Evolutionary conservation across 495 filamentous ascomycete genomes (phyloP), one percentile per base, ranked within the genome.

Genomic region (Astrothelium subdiscretum): DNA sequence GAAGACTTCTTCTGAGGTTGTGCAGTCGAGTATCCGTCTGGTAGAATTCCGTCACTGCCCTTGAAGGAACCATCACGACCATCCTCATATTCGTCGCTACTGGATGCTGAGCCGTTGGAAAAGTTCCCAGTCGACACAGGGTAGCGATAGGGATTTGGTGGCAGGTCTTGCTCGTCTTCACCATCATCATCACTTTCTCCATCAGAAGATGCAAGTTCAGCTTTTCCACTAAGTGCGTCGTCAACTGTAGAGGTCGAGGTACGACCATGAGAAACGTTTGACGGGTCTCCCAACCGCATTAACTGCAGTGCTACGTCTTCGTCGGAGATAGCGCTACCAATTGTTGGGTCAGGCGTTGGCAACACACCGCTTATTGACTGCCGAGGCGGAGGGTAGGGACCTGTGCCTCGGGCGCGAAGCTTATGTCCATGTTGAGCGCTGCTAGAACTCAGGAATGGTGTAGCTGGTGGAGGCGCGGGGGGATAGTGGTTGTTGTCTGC

Each of bases 231-330:
- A 65, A 95, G 84, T 8, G 88, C 89, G 74, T 97, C 95, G 70
- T 96, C 94, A 38, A 92, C 75, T 22, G 94, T 95, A 5, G 94
- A 96, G n/a, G 89, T 88, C 6, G 91, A 97, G 3, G 90, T 91
- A 69, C 92, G 88, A 51, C 88, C 90, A 66, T 91, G 86, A 15
- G 91, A 92, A 66, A 91, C 85, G 68, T 92, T 91, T 32, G 91
- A 90, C 66, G 89, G 85, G 69, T 95, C 90, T n/a, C 92, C 91
- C 59, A 98, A 80, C 63, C 90, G 87, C 83, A 98, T 97, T 66
- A 98, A 80, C 72, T 97, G 92, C 70, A 96, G 84, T 57, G 94
- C 94, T 67, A 96, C 94, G 75, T 98, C 95, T 71, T 98, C 94
- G 71, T 98, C 94, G 2, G 92, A 97, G 70, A 97, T 91, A 68